Evolutionary conservation across 345 rosid genomes (phyloP), one percentile per base, ranked within the genome.

Genomic region (Eucalyptus marginata): DNA sequence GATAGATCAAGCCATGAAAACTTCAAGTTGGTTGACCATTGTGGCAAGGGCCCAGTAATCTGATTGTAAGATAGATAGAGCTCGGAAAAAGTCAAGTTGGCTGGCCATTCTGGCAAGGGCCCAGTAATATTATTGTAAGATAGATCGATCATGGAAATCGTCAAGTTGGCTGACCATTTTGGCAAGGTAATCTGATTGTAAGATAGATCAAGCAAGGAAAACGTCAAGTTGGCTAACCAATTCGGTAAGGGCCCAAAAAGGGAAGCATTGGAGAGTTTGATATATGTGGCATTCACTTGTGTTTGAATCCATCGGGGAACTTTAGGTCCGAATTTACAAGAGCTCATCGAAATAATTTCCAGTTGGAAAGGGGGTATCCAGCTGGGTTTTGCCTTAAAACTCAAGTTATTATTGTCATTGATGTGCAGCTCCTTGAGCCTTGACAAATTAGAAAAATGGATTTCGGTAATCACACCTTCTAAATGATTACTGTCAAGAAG

Each of bases 341-440:
- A 50, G 31, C 0, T 10, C 56, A 13, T 14, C 5, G 0, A 0
- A 2, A 64, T 13, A 16, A n/a, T 0, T 0, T 0, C 4, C 4
- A 64, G 0, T 29, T 62, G 76, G 76, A 64, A n/a, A 64, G 20
- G 18, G 10, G 36, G 36, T 7, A 64, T 64, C 36, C 20, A 64
- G 2, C 3, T 22, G 0, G 58, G 43, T 11, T 46, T 20, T 20
- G 7, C 58, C 27, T 36, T 36, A 17, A 86, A 50, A 52, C 15
- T 86, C 31, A 90, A 16, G 6, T 44, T 64, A 27, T 27, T 5
- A 7, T 59, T 87, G 31, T 87, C 84, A 17, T 12, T 3, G 2
- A 90, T 15, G 5, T 1, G 1, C 1, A 88, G 81, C 8, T 1
- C 1, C 20, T 29, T 25, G 86, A 89, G 62, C 27, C 43, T 71